Conservation (phyloP, 768 basidiomycete species). For the Harrya chromipes region DNA sequence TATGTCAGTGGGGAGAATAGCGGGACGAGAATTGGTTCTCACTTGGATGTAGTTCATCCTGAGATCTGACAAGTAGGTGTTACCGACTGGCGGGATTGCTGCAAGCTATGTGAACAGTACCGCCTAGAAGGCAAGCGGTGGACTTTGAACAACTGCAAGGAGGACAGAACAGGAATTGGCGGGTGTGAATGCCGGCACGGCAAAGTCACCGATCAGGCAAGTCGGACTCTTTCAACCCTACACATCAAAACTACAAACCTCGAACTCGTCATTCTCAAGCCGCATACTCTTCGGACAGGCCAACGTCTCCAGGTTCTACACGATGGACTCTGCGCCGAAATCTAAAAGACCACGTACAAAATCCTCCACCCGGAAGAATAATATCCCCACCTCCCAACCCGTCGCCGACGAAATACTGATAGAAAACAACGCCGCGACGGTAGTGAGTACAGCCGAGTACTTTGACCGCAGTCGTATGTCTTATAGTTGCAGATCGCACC, state of each 20-base stretch:
- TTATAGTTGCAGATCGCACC: conserved; percentile 37
- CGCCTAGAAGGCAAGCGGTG: conserved; percentile 3
- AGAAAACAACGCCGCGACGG: conserved; percentile 17
- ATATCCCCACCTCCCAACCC: not conserved
- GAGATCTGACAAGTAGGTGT: not conserved
- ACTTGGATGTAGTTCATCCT: conserved; percentile 62
- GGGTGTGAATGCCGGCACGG: not conserved
- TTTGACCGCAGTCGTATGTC: not conserved
- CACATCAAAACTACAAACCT: not conserved
- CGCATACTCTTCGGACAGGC: not conserved
- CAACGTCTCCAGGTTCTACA: not conserved
- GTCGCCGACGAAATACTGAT: conserved; percentile 22
- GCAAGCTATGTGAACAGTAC: conserved; percentile 3
- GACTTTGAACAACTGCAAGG: not conserved
- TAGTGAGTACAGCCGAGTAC: conserved; percentile 14
- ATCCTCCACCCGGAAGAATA: conserved; percentile 32
- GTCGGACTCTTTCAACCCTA: not conserved
- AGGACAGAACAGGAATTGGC: not conserved
- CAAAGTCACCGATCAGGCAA: conserved; percentile 20
- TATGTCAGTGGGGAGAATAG: conserved; percentile 4
- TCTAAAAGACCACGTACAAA: conserved; percentile 54
- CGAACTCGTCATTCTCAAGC: not conserved
- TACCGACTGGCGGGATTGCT: conserved; percentile 1
- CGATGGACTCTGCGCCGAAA: conserved; percentile 45
- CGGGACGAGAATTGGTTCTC: conserved; percentile 7